These are phyloP conservation scores for Colletotrichum scovillei DNA, from an alignment of 2,329 filamentous ascomycete genomes.

Conservation along the genomic window DNA sequence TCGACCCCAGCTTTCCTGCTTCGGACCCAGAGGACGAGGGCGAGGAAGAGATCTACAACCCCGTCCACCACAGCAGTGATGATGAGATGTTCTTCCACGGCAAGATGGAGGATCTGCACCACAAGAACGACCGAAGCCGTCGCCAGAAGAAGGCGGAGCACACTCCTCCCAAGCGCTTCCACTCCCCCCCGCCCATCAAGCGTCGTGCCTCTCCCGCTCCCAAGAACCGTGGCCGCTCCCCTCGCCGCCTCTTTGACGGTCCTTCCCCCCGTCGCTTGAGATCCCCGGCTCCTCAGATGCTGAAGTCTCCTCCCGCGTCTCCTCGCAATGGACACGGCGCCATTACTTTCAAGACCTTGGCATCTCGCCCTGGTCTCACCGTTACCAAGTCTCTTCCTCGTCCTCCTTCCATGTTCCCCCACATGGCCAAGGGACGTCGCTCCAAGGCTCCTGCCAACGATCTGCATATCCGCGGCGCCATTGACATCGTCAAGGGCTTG, in stretches of 20 bases:
- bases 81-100: conserved; percentile 79
- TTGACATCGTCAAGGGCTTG: conserved; percentile 96
- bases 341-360: conserved; percentile 57
- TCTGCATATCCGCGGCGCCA: conserved; percentile 86
- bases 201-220: conserved; percentile 59
- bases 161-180: conserved; percentile 58
- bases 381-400: conserved; percentile 90
- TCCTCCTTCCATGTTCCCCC: conserved; percentile 76
- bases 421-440: conserved; percentile 56
- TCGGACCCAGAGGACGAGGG: conserved; percentile 91
- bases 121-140: conserved; percentile 64
- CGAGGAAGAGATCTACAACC: conserved; percentile 74
- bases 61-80: conserved; percentile 72
- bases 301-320: conserved; percentile 60
- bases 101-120: conserved; percentile 73
- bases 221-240: conserved; percentile 61
- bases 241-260: conserved; percentile 69
- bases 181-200: conserved; percentile 59
- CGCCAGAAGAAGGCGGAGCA: conserved; percentile 62
- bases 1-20: conserved; percentile 96
- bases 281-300: conserved; percentile 73
- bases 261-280: conserved; percentile 77
- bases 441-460: conserved; percentile 52
- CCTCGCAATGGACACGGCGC: conserved; percentile 54
- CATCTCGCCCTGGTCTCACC: conserved; percentile 73